Evolutionary conservation across 2,329 filamentous ascomycete genomes (phyloP).

Genomic region (Juglanconis sp.): DNA sequence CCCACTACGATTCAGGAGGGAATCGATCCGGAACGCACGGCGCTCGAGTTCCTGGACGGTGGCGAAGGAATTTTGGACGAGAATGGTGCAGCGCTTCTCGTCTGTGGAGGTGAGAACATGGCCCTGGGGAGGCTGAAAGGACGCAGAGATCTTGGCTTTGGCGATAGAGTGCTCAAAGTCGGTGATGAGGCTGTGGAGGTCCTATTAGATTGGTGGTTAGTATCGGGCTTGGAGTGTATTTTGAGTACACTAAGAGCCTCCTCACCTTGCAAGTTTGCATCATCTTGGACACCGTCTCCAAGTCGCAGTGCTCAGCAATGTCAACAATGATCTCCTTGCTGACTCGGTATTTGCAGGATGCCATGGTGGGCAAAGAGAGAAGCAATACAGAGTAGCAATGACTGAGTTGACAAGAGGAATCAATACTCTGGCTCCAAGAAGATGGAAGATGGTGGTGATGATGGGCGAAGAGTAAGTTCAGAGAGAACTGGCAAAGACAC

Average conservation of each 20-base stretch:
- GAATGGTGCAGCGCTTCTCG: conserved; percentile 1
- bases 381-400: conserved; percentile 12
- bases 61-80: conserved; percentile 3
- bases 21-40: conserved; percentile 10
- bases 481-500: background rate
- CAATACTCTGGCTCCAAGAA: background rate
- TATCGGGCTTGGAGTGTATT: background rate
- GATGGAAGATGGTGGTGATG: background rate
- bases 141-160: conserved; percentile 7
- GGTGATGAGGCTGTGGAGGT: background rate
- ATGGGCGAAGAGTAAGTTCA: background rate
- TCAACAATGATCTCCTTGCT: conserved; percentile 8
- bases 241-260: background rate
- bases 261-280: conserved; percentile 11
- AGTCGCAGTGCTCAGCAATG: conserved; percentile 15
- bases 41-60: conserved; percentile 12
- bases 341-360: background rate
- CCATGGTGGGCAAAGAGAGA: conserved; percentile 1
- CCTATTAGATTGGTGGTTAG: background rate
- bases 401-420: background rate
- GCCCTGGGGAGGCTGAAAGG: background rate
- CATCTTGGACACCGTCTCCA: conserved; percentile 4
- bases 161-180: conserved; percentile 7
- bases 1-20: conserved; percentile 10
- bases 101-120: conserved; percentile 10